Evolutionary conservation across 1,139 yeast genomes (phyloP).

Genomic region (Candida albicans): DNA sequence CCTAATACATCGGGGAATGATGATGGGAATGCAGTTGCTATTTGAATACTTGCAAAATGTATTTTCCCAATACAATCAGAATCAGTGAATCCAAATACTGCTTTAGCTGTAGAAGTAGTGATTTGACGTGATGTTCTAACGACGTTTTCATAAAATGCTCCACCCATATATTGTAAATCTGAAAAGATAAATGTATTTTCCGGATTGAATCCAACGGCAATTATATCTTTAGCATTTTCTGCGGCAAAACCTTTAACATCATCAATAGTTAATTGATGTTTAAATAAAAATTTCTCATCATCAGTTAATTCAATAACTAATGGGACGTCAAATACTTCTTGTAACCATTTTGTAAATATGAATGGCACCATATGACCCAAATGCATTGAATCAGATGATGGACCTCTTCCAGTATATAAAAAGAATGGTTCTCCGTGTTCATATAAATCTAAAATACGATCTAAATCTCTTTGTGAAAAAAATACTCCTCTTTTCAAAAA

Average conservation of each 20-base stretch:
- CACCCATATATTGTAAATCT: conserved; percentile 90
- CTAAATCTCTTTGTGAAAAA: conserved; percentile 89
- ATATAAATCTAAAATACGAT: conserved; percentile 75
- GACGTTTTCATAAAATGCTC: conserved; percentile 90
- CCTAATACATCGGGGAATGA: conserved; percentile 94
- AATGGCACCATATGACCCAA: conserved; percentile 98
- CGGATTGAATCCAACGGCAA: conserved; percentile 92
- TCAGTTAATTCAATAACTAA: conserved; percentile 93
- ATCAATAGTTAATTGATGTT: conserved; percentile 81
- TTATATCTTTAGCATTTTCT: conserved; percentile 89
- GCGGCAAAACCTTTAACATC: conserved; percentile 80
- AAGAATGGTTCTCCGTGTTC: conserved; percentile 96
- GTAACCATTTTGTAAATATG: conserved; percentile 95
- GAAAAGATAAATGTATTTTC: conserved; percentile 94
- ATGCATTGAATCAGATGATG: conserved; percentile 93
- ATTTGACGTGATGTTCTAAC: conserved; percentile 93
- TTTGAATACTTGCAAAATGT: conserved; percentile 95
- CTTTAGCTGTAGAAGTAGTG: conserved; percentile 92
- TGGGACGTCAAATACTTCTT: conserved; percentile 97
- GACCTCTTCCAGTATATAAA: conserved; percentile 97
- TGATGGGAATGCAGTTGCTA: conserved; percentile 92
- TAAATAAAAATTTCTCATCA: conserved; percentile 95
- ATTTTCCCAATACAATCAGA: conserved; percentile 92
- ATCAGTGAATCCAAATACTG: conserved; percentile 97
- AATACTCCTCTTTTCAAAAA: conserved; percentile 88